These are phyloP conservation scores for Suillus subalutaceus DNA, from an alignment of 768 basidiomycete genomes.

Conservation along the genomic window DNA sequence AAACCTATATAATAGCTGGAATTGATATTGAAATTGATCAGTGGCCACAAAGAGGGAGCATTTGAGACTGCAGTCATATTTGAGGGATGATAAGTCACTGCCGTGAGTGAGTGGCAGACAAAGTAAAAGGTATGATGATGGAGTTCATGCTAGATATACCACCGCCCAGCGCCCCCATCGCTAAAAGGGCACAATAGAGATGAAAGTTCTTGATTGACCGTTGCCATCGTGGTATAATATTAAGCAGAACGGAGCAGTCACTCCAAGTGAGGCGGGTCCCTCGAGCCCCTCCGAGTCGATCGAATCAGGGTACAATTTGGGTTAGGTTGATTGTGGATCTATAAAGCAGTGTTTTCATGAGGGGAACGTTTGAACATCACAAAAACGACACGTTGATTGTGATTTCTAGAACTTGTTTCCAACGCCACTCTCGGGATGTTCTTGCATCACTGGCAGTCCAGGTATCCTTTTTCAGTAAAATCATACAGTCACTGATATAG, in stretches of 20 bases:
- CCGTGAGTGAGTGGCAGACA: background rate
- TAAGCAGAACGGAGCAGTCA: background rate
- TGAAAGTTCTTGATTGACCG: background rate
- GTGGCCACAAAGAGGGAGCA: background rate
- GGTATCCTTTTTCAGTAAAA: too few species aligned
- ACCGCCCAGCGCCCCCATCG: conserved; percentile 3
- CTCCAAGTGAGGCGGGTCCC: background rate
- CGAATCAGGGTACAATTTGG: background rate
- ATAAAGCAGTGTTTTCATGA: background rate
- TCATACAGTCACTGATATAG: too few species aligned
- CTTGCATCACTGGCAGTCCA: too few species aligned
- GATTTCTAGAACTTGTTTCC: too few species aligned
- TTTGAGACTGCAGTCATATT: background rate
- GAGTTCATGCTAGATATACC: background rate
- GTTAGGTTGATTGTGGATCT: background rate
- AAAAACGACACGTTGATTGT: too few species aligned
- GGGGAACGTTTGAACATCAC: background rate
- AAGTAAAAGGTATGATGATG: background rate
- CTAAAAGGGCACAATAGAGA: background rate
- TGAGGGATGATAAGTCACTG: background rate
- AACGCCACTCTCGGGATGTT: too few species aligned
- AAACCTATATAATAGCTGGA: background rate
- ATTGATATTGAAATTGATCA: background rate
- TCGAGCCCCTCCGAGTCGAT: background rate
- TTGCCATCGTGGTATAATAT: background rate